These are phyloP conservation scores for Eimeria acervulina DNA, from an alignment of 169 alveolate genomes.

Conservation along the genomic window DNA sequence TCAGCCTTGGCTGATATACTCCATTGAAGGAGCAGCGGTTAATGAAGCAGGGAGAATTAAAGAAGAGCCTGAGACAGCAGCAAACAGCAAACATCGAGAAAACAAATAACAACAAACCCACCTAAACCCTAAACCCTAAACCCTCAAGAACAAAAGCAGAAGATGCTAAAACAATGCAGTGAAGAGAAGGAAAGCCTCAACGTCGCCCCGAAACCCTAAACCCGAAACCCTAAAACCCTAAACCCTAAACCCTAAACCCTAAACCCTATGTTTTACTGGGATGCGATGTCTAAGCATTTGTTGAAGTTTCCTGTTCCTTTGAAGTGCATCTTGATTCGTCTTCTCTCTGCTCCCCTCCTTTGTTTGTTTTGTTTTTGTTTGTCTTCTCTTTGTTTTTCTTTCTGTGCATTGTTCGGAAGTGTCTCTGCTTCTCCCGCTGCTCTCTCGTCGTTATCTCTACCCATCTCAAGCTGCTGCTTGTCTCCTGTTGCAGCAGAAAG, in stretches of 20 bases:
- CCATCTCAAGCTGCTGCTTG: too few relatives aligned
- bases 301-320: conserved; percentile 70
- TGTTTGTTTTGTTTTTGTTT: neutral
- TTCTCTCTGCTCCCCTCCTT: neutral
- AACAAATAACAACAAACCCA: neutral
- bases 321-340: conserved; percentile 2
- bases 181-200: too few relatives aligned
- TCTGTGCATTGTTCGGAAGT: neutral
- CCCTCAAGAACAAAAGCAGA: too few relatives aligned
- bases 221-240: conserved; percentile 28
- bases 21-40: conserved; percentile 83
- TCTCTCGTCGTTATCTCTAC: too few relatives aligned
- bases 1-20: conserved; percentile 80
- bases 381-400: neutral
- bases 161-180: too few relatives aligned
- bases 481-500: conserved; percentile 15
- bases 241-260: conserved; percentile 46
- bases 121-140: conserved; percentile 41
- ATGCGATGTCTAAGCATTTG: conserved; percentile 47
- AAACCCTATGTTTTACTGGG: conserved; percentile 27
- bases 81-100: neutral
- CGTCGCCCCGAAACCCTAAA: too few relatives aligned
- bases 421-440: neutral
- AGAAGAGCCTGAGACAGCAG: conserved; percentile 40
- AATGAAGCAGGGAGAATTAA: conserved; percentile 69